Conservation (phyloP, 306 rosid species). For the Cucumis sativus region Cucumber_9930_V3 NC_026659.2:30544501-30545000, state of each 20-base stretch:
- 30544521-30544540: background rate
- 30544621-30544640: background rate
- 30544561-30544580: background rate
- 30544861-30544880: background rate
- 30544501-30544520: background rate
- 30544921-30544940: background rate
- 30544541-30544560: background rate
- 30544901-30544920: background rate
- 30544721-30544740: constrained; percentile 60
- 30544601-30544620: background rate
- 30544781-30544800: background rate
- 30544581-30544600: background rate
- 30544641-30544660: background rate
- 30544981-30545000: background rate
- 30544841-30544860: background rate
- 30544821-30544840: background rate
- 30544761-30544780: background rate
- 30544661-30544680: constrained; percentile 50
- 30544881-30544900: background rate
- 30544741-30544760: constrained; percentile 64
- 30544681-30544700: constrained; percentile 65
- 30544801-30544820: background rate
- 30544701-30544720: constrained; percentile 56
- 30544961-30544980: background rate
- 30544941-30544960: background rate